phyloP scores from a whole-genome alignment of 2,329 filamentous ascomycete genomes.

The Botrytis fabae region DNA sequence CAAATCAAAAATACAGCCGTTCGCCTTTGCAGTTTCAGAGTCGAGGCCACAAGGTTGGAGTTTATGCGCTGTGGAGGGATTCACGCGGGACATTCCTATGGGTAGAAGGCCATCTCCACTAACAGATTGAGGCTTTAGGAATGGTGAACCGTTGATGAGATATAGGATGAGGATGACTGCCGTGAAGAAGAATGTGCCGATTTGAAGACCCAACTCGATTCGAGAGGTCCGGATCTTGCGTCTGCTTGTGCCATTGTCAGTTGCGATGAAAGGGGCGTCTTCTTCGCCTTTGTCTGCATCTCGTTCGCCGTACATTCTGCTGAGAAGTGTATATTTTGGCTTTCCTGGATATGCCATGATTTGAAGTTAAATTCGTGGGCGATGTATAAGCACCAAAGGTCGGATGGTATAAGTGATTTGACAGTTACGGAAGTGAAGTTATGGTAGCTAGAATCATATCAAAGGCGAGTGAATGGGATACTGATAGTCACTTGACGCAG shows the following conservation, averaged over 20 bases:
- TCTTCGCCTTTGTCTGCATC: constrained; percentile 6
- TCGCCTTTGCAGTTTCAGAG: not conserved
- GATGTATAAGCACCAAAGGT: not conserved
- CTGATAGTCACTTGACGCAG: not conserved
- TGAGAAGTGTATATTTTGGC: not conserved
- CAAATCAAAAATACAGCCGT: constrained; percentile 5
- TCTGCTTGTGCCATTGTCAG: not conserved
- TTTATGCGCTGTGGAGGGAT: not conserved
- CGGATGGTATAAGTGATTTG: not conserved
- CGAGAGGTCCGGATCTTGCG: not conserved
- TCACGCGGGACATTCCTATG: not conserved
- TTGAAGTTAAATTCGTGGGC: not conserved
- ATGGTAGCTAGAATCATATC: not conserved
- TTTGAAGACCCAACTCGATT: not conserved
- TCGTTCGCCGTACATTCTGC: not conserved
- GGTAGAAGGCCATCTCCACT: not conserved
- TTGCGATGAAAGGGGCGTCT: not conserved
- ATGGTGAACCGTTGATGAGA: not conserved
- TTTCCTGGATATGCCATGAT: not conserved
- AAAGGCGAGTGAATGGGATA: not conserved
- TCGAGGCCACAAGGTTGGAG: not conserved
- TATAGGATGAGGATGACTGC: not conserved
- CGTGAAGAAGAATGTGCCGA: not conserved
- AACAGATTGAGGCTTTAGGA: not conserved
- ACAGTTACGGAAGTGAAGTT: not conserved